Evolutionary conservation across 140 eudicot genomes (phyloP), one percentile per base, ranked within the genome.

Genomic region (Erigeron philadelphicus): DNA sequence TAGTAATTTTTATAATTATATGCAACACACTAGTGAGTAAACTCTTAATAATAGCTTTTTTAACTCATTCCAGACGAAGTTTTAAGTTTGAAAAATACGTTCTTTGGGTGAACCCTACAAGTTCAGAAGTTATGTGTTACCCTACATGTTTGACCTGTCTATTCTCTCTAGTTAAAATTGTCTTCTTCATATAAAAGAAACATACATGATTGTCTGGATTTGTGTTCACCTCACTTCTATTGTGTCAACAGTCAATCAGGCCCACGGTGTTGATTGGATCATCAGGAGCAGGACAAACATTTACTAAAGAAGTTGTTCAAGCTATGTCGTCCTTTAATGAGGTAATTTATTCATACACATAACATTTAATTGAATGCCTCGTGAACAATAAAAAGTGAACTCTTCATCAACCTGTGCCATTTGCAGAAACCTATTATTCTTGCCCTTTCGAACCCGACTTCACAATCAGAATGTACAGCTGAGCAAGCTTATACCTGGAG

Each of bases 401-500:
- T 53, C 40, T 41, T 60, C 15, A 42, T 18, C 19, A 16, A 10
- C 47, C 25, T 3, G 21, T 53, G 50, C 19, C 21, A 57, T 59
- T 38, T 83, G 82, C 90, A 90, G 95, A 90, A 76, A 85, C 97
- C 97, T 45, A 49, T 90, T 40, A 87, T 90, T 73, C 88, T 90
- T 60, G 89, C 97, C 31, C 88, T 90, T 78, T 90, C 97, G 61
- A 90, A 90, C 81, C 97, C 97, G 8, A 90, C 97, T 46, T 90
- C 97, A 18, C 97, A 90, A 74, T 90, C 97, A 0, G 97, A 90
- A 75, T 90, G 97, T 79, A 90, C 93, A 13, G 97, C 97, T 9
- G 95, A 87, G 72, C 93, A 90, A 79, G 97, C 97, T 59, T 90
- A 90, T 60, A 80, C 75, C 12, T 90, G 97, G 97, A 90, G 97